phyloP scores from a whole-genome alignment of 805 yeast species.

The Candida coleopterorum region DNA sequence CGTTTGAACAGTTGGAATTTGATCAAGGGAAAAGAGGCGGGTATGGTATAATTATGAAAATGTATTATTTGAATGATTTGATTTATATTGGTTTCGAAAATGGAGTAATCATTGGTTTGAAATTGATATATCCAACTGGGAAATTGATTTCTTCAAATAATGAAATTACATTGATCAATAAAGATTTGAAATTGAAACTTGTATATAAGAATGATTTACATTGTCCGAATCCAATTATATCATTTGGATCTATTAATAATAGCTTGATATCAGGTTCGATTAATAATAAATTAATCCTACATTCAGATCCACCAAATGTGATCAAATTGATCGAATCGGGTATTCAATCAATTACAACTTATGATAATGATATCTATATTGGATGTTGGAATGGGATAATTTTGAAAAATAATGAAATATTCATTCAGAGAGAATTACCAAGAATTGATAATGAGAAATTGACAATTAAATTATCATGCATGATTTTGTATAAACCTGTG shows the following conservation, averaged over 20 bases:
- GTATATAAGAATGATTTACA: slow-evolving; percentile 29
- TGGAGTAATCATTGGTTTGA: slow-evolving; percentile 45
- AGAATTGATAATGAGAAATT: neutral
- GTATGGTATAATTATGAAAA: slow-evolving; percentile 66
- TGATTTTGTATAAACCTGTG: neutral
- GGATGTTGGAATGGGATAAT: slow-evolving; percentile 49
- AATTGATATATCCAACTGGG: slow-evolving; percentile 8
- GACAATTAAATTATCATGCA: slow-evolving; percentile 6
- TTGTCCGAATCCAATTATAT: slow-evolving; percentile 52
- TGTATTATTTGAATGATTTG: slow-evolving; percentile 32
- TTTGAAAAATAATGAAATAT: neutral
- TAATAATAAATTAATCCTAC: slow-evolving; percentile 30
- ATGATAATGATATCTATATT: slow-evolving; percentile 20
- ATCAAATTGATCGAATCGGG: slow-evolving; percentile 17
- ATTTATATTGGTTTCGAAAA: slow-evolving; percentile 67
- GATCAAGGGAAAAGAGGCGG: slow-evolving; percentile 27
- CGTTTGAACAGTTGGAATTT: neutral
- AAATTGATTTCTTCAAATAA: neutral
- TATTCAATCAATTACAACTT: slow-evolving; percentile 19
- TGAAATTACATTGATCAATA: slow-evolving; percentile 18
- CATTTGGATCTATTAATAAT: slow-evolving; percentile 30
- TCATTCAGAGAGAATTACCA: slow-evolving; percentile 8
- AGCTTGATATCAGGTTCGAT: slow-evolving; percentile 45
- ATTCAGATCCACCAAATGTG: neutral
- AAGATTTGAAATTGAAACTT: slow-evolving; percentile 16